Evolutionary conservation across 1,139 yeast genomes (phyloP).

Genomic region (Lizanozyma gosingica): DNA sequence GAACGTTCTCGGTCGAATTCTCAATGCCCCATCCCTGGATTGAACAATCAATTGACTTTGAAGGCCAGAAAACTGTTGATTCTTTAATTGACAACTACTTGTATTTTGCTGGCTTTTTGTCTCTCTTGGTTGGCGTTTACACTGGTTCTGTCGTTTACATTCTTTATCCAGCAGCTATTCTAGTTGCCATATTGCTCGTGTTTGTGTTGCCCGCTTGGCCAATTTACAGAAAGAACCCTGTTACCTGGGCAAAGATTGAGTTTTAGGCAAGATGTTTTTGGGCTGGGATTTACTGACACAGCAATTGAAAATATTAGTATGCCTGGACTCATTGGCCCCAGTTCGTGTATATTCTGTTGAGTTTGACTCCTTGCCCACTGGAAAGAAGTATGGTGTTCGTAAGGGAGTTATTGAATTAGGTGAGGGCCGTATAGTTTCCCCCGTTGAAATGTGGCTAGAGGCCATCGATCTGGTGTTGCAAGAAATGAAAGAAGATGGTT

Average conservation of each 20-base stretch:
- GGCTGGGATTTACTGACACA: conserved; percentile 91
- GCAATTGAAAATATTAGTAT: conserved; percentile 70
- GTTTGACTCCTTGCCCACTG: conserved; percentile 56
- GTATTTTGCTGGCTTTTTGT: conserved; percentile 18
- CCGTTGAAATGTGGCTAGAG: conserved; percentile 85
- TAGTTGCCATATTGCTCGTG: conserved; percentile 24
- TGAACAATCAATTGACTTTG: conserved; percentile 56
- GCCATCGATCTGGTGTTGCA: conserved; percentile 60
- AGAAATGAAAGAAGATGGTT: conserved; percentile 41
- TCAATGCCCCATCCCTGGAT: conserved; percentile 7
- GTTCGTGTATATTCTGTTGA: conserved; percentile 56
- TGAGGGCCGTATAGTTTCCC: conserved; percentile 57
- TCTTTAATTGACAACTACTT: conserved; percentile 12
- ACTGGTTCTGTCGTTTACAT: conserved; percentile 30
- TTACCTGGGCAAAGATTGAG: conserved; percentile 27
- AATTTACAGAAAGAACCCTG: conserved; percentile 36
- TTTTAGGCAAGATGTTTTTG: conserved; percentile 31
- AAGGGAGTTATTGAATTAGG: conserved; percentile 64
- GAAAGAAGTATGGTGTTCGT: conserved; percentile 40
- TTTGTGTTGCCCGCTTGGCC: conserved; percentile 52
- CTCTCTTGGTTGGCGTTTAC: conserved; percentile 38
- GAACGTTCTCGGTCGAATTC: background rate
- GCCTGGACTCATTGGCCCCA: conserved; percentile 45
- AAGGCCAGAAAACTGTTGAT: conserved; percentile 45
- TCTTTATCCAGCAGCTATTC: conserved; percentile 26